Conservation (phyloP, 1,284 basidiomycete species). For the Leccinum huronense region DNA sequence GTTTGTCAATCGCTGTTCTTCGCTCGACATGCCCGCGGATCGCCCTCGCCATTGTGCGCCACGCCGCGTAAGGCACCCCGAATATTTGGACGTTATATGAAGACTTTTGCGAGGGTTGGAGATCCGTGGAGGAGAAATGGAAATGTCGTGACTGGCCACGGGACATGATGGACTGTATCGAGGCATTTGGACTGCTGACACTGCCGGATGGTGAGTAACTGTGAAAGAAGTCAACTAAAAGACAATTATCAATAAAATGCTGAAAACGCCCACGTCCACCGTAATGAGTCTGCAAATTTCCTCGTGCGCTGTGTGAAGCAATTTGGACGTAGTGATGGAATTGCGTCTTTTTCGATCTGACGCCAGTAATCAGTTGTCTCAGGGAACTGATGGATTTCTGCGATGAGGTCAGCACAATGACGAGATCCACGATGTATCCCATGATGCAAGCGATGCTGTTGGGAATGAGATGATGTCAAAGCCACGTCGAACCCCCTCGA, state of each 20-base stretch:
- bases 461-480: slow-evolving; percentile 5
- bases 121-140: slow-evolving; percentile 61
- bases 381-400: slow-evolving; percentile 8
- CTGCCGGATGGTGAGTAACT: slow-evolving; percentile 75
- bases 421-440: slow-evolving; percentile 13
- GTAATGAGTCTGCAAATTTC: background rate
- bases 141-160: slow-evolving; percentile 55
- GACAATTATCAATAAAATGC: background rate
- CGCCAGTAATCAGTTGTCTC: background rate
- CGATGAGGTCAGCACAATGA: slow-evolving; percentile 9
- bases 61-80: slow-evolving; percentile 87
- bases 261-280: slow-evolving; percentile 75
- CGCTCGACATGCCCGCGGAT: too few relatives aligned
- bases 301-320: slow-evolving; percentile 5
- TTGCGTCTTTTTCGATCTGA: slow-evolving; percentile 7
- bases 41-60: too few relatives aligned
- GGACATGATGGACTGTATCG: slow-evolving; percentile 66
- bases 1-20: too few relatives aligned
- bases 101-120: slow-evolving; percentile 73
- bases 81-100: slow-evolving; percentile 71
- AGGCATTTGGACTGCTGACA: slow-evolving; percentile 61
- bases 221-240: slow-evolving; percentile 7
- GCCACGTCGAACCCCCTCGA: background rate
- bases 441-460: slow-evolving; percentile 10
- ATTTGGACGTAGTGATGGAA: slow-evolving; percentile 6